Base-by-base conservation (phyloP, 2,329 filamentous ascomycete species). In the Alternaria tenuissima region DNA sequence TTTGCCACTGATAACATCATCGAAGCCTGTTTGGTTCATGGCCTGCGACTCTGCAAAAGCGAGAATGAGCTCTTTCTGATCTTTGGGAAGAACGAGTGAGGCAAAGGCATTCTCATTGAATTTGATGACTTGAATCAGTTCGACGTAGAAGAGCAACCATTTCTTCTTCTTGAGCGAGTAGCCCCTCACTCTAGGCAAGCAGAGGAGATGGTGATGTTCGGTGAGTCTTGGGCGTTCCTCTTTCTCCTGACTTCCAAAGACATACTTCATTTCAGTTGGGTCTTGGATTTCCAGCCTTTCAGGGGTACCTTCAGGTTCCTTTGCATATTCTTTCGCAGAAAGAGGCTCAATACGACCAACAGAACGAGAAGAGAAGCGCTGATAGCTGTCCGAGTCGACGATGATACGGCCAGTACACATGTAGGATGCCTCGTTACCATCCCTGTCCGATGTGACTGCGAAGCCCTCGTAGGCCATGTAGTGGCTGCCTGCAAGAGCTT, bases 141-240 rank as follows among this genome's bases (percentile, higher is more conserved):
- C 91, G 24, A 97, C 88, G 1, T 88, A 89, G 70, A 96, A 93
- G 75, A 96, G 91, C 1, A 96, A 85, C 93, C 93, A 97, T 22
- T 92, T 83, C 80, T 96, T 96, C 79, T 96, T 92, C 4, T 87
- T 88, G 74, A 96, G 94, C 1, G 91, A 88, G 70, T 96, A 97
- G 0, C 93, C 93, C 7, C 94, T 85, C 0, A 96, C 91, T 0
- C 95, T 87, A 0, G 93, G 89, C 5, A 90, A 92, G 8, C 92
- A 89, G 55, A 94, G 89, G 4, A 96, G 82, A 39, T 94, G 90
- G 65, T 96, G 91, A 61, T 95, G 91, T 32, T 93, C 89, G 0
- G 85, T 91, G 71, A 94, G 93, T 82, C 84, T 14, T 80, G 84
- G 7, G 81, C 81, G 46, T 30, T 64, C 64, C 28, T 24, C 71